Percentiles rank a stretch among this genome's conserved stretches.
phyloP scores from a whole-genome alignment of 2,329 filamentous ascomycete genomes.

The Fusarium guadeloupense region DNA sequence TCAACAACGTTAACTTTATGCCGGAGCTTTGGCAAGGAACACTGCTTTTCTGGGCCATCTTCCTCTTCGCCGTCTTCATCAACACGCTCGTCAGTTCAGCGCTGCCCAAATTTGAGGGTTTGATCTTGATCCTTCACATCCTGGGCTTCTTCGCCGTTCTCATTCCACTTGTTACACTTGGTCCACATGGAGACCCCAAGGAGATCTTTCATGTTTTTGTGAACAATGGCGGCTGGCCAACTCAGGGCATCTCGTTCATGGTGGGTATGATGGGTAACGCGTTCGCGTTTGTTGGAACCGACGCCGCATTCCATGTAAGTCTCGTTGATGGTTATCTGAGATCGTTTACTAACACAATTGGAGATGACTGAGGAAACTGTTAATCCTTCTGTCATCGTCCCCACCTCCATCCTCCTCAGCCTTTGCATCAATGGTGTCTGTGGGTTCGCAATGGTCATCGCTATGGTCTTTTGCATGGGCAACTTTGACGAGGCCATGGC shows the following conservation, averaged over 20 bases:
- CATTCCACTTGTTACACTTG: constrained; percentile 45
- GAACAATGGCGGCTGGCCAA: constrained; percentile 57
- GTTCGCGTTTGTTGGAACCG: constrained; percentile 47
- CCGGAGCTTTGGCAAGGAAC: constrained; percentile 59
- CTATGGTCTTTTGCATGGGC: constrained; percentile 63
- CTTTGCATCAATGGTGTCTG: constrained; percentile 61
- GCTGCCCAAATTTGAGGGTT: constrained; percentile 60
- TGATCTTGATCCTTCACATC: constrained; percentile 60
- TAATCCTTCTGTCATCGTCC: constrained; percentile 60
- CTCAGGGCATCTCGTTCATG: constrained; percentile 55
- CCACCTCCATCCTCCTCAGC: constrained; percentile 59
- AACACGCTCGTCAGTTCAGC: constrained; percentile 58
- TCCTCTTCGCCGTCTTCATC: constrained; percentile 57
- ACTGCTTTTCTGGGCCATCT: constrained; percentile 58
- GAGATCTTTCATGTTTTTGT: constrained; percentile 56
- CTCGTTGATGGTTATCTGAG: accelerated
- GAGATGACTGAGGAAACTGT: constrained; percentile 58
- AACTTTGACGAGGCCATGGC: constrained; percentile 56
- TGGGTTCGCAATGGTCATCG: constrained; percentile 66
- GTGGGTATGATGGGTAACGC: constrained; percentile 56
- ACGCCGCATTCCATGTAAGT: constrained; percentile 46
- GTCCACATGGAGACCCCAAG: constrained; percentile 44
- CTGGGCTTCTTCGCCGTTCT: constrained; percentile 48
- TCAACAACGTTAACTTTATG: constrained; percentile 50
- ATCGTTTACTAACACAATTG: neutral